phyloP scores from a whole-genome alignment of 2,329 filamentous ascomycete genomes.

The Cadophora sp. region DNA sequence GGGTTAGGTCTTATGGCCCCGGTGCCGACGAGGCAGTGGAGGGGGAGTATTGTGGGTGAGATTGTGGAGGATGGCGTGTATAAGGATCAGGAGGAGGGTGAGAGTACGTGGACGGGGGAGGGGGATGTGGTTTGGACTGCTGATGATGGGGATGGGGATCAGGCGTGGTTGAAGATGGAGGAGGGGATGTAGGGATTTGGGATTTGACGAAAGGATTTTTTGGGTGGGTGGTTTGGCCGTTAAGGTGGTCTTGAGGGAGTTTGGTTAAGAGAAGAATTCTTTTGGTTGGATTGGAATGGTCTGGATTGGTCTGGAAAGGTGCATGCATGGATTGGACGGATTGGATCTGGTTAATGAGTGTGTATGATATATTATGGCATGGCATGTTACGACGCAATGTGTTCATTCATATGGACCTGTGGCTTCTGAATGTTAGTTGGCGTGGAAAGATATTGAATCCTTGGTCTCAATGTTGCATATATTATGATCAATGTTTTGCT shows the following conservation, averaged over 20 bases:
- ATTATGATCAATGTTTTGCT: too few species aligned
- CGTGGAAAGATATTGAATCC: too few species aligned
- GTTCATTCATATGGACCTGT: too few species aligned
- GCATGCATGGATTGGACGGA: neutral
- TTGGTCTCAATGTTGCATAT: too few species aligned
- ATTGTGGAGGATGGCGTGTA: conserved; percentile 9
- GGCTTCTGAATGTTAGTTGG: too few species aligned
- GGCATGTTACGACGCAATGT: too few species aligned
- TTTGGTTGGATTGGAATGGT: neutral
- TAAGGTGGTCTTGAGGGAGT: too few species aligned
- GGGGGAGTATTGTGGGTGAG: conserved; percentile 25
- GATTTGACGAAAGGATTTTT: neutral
- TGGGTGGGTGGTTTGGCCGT: too few species aligned
- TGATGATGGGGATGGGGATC: neutral
- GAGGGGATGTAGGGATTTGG: neutral
- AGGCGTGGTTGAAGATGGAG: conserved; percentile 7
- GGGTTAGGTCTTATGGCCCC: conserved; percentile 1
- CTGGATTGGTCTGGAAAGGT: neutral
- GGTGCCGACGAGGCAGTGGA: conserved; percentile 10
- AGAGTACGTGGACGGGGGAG: neutral
- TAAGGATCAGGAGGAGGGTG: neutral
- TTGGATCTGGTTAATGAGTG: neutral
- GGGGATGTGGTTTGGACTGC: neutral
- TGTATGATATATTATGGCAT: neutral
- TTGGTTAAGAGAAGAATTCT: neutral